phyloP scores from a whole-genome alignment of 2,329 filamentous ascomycete species.

The Clarireedia paspali region DNA sequence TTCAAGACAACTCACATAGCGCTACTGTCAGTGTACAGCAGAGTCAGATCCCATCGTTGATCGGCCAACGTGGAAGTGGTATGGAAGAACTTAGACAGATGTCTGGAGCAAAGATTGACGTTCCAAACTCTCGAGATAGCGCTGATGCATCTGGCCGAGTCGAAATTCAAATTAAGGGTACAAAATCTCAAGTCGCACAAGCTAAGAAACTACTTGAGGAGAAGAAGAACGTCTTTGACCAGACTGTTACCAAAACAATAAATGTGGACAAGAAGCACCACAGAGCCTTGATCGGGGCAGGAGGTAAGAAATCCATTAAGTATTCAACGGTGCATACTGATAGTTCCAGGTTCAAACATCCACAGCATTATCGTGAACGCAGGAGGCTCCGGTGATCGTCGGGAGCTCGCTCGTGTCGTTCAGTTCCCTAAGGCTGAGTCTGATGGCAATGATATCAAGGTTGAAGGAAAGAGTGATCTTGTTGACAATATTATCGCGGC shows the following conservation, averaged over 20 bases:
- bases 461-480: slow-evolving; percentile 76
- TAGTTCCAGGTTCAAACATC: slow-evolving; percentile 62
- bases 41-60: slow-evolving; percentile 87
- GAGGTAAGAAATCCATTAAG: slow-evolving; percentile 52
- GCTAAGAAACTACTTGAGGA: slow-evolving; percentile 87
- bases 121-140: slow-evolving; percentile 72
- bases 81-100: slow-evolving; percentile 83
- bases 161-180: slow-evolving; percentile 87
- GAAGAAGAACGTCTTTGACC: slow-evolving; percentile 79
- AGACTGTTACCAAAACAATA: slow-evolving; percentile 76
- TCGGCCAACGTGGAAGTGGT: slow-evolving; percentile 81
- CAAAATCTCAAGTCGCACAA: slow-evolving; percentile 81
- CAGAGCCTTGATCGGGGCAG: slow-evolving; percentile 77
- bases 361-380: slow-evolving; percentile 80
- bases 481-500: slow-evolving; percentile 83
- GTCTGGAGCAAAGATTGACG: slow-evolving; percentile 85
- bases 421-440: slow-evolving; percentile 89
- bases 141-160: slow-evolving; percentile 59
- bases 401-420: slow-evolving; percentile 78
- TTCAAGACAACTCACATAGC: slow-evolving; percentile 77
- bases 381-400: slow-evolving; percentile 80
- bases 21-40: slow-evolving; percentile 80
- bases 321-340: background rate
- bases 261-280: slow-evolving; percentile 95
- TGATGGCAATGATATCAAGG: slow-evolving; percentile 73